These are phyloP conservation scores for Trichomonas gallinae DNA, from an alignment of 208 protist genomes.

Conservation along the genomic window DNA sequence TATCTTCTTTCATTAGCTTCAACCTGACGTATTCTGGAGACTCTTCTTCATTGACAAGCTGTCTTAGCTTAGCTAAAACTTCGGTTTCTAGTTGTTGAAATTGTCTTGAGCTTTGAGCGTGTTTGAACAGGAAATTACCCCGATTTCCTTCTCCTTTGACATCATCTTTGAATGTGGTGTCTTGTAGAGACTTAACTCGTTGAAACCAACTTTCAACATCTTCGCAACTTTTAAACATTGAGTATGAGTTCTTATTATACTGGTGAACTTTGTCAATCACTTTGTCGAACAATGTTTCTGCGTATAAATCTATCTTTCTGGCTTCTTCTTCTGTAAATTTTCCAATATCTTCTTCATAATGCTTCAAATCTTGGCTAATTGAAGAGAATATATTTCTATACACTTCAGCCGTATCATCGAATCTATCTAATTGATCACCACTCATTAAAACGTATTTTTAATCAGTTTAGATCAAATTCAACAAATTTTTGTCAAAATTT, in stretches of 20 bases:
- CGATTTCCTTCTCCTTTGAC: neutral
- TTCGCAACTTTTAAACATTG: neutral
- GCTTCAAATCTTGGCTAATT: neutral
- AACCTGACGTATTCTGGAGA: neutral
- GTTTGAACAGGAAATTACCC: neutral
- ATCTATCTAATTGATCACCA: neutral
- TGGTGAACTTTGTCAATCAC: neutral
- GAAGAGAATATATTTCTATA: neutral
- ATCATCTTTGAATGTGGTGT: neutral
- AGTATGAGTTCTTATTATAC: neutral
- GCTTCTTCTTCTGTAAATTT: neutral
- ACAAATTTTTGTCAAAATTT: too few species aligned
- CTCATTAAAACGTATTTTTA: neutral
- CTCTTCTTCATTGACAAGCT: neutral
- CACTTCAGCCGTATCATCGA: neutral
- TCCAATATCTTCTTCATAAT: neutral
- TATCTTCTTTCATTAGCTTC: neutral
- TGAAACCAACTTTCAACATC: neutral
- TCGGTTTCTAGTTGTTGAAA: neutral
- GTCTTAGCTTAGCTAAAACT: neutral
- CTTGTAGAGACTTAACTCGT: neutral
- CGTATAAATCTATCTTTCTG: neutral
- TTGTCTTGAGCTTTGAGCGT: neutral
- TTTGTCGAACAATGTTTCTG: neutral
- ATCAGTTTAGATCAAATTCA: too few species aligned